A percentile compares a stretch with the other conserved stretches of the same genome.
Conservation (phyloP, 2,329 filamentous ascomycete species). For the Sclerotinia trifoliorum region DNA sequence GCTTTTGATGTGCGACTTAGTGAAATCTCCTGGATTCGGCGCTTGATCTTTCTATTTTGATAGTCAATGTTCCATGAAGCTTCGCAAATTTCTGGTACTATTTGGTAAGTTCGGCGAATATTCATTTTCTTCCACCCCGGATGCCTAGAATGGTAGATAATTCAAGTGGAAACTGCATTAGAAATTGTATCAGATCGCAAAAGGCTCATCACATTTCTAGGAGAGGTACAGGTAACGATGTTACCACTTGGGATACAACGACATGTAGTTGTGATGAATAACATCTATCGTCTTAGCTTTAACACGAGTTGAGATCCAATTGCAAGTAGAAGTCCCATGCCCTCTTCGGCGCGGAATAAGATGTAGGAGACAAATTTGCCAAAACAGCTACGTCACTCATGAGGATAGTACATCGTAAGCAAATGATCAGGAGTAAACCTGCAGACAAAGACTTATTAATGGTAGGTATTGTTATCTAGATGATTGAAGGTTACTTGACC, state of each 20-base stretch:
- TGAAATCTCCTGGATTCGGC: conserved; percentile 65
- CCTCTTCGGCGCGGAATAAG: background rate
- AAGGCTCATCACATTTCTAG: conserved; percentile 74
- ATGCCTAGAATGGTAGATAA: conserved; percentile 59
- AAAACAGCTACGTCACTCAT: too few species aligned
- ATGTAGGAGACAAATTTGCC: too few species aligned
- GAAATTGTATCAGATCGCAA: conserved; percentile 69
- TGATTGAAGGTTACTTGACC: background rate
- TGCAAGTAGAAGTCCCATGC: conserved; percentile 42
- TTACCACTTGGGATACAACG: conserved; percentile 68
- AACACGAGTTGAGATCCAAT: conserved; percentile 65
- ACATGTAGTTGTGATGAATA: conserved; percentile 62
- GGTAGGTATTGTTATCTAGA: background rate
- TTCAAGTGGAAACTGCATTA: conserved; percentile 72
- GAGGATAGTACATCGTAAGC: background rate
- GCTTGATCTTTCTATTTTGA: conserved; percentile 68
- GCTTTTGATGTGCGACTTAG: conserved; percentile 71
- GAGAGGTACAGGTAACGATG: conserved; percentile 61
- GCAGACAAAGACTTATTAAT: background rate
- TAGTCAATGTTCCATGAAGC: conserved; percentile 40
- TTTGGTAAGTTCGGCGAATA: conserved; percentile 50
- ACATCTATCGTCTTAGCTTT: conserved; percentile 56
- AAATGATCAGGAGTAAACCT: background rate
- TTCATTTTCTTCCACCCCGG: conserved; percentile 55
- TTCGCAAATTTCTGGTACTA: background rate